These are phyloP conservation scores for Neonectria sp. DNA, from an alignment of 2,329 filamentous ascomycete species.

Conservation along the genomic window DNA sequence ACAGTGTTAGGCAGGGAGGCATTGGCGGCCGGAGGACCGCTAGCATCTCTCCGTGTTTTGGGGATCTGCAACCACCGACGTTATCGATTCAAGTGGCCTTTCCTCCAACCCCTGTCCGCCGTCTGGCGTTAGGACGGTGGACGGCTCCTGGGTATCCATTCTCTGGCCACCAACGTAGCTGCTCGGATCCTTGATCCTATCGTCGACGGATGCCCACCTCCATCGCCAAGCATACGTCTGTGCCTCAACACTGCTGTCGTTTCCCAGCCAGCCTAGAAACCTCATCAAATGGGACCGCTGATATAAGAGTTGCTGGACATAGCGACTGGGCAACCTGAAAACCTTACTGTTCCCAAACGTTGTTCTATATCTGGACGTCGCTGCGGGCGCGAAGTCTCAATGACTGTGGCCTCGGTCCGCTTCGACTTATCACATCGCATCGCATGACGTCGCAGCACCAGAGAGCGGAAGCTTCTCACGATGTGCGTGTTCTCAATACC, in stretches of 20 bases:
- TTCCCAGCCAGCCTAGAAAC: conserved; percentile 26
- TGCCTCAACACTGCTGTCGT: neutral
- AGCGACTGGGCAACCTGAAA: neutral
- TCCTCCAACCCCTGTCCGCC: conserved; percentile 27
- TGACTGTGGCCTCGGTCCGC: conserved; percentile 38
- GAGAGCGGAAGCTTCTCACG: conserved; percentile 7
- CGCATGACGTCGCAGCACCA: conserved; percentile 27
- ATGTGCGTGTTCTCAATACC: conserved; percentile 11
- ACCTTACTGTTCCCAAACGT: neutral
- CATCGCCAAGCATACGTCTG: neutral
- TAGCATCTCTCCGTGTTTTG: conserved; percentile 34
- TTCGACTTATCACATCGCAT: conserved; percentile 38
- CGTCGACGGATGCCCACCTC: conserved; percentile 12
- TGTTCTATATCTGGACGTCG: conserved; percentile 6
- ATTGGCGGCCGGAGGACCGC: conserved; percentile 23
- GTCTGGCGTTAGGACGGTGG: conserved; percentile 21
- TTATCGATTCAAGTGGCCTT: conserved; percentile 35
- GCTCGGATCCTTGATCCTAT: conserved; percentile 5
- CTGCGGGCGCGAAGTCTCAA: conserved; percentile 31
- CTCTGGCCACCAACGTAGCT: conserved; percentile 25
- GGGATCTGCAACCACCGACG: conserved; percentile 32
- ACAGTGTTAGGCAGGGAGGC: conserved; percentile 33
- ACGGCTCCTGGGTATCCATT: conserved; percentile 10
- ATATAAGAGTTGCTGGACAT: conserved; percentile 22
- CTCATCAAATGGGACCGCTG: conserved; percentile 20